These are phyloP conservation scores for Rubroshorea leprosula DNA, from an alignment of 345 rosid genomes.

Conservation along the genomic window DNA sequence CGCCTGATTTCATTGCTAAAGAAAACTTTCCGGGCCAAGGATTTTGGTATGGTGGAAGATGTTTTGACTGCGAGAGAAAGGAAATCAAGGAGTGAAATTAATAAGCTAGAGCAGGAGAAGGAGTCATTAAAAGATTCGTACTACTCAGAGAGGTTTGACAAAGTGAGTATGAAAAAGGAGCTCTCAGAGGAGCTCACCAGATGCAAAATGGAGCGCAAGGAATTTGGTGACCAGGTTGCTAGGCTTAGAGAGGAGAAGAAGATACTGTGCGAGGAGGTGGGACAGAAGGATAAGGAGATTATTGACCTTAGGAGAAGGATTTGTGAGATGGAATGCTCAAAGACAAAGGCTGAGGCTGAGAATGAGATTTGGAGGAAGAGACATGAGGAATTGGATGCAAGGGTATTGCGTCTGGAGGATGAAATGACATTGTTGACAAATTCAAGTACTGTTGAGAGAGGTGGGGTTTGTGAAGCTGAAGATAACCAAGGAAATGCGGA, in stretches of 20 bases:
- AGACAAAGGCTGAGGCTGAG: constrained; percentile 12
- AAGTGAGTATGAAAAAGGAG: background rate
- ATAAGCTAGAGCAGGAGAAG: background rate
- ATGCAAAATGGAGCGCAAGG: background rate
- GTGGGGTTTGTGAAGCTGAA: background rate
- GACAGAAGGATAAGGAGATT: background rate
- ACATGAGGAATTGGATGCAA: constrained; percentile 14
- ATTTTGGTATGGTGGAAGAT: constrained; percentile 12
- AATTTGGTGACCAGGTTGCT: background rate
- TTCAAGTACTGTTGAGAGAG: background rate
- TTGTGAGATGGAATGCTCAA: constrained; percentile 11
- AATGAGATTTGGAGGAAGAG: constrained; percentile 9
- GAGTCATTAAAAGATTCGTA: background rate
- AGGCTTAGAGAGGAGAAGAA: background rate
- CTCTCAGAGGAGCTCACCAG: background rate
- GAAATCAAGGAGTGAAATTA: constrained; percentile 13
- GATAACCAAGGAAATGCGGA: too few relatives aligned
- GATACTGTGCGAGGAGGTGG: background rate
- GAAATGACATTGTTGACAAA: background rate
- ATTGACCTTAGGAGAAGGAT: constrained; percentile 7
- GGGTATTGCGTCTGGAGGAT: constrained; percentile 20
- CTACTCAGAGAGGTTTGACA: background rate
- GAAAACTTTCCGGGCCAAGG: constrained; percentile 4
- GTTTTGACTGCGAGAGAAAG: constrained; percentile 12
- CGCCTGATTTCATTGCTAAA: constrained; percentile 1